A percentile compares a stretch with the other conserved stretches of the same genome.
Conservation (phyloP, 148 eudicot species). For the Suaeda aralocaspica region DNA sequence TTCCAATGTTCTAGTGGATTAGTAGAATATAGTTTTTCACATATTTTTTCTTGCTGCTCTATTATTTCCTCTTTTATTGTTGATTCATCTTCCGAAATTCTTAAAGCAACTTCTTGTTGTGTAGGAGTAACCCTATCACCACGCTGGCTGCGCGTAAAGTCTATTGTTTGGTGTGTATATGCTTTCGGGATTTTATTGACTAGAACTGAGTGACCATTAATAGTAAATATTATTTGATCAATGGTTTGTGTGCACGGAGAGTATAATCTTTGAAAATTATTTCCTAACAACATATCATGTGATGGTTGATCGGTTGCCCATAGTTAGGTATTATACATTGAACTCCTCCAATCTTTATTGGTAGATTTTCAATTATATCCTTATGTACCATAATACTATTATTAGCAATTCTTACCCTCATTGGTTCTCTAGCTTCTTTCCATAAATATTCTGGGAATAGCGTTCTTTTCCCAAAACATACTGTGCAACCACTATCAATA, state of each 20-base stretch:
- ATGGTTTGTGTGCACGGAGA: neutral
- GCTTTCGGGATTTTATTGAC: neutral
- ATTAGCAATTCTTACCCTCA: neutral
- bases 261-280: slow-evolving; percentile 7
- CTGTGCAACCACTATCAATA: neutral
- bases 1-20: too few species aligned
- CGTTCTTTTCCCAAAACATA: neutral
- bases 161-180: neutral
- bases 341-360: neutral
- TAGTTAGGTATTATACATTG: neutral
- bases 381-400: neutral
- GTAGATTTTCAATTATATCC: neutral
- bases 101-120: neutral
- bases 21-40: too few species aligned
- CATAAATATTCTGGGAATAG: neutral
- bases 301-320: neutral
- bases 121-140: neutral
- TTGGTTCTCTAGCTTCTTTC: neutral
- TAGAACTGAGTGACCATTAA: neutral
- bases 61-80: too few species aligned
- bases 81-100: too few species aligned
- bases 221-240: neutral
- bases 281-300: slow-evolving; percentile 1
- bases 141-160: neutral
- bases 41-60: too few species aligned